Percentiles rank a stretch among this genome's conserved stretches.
phyloP scores from a whole-genome alignment of 2,329 filamentous ascomycete genomes.

The Pyricularia grisea region DNA sequence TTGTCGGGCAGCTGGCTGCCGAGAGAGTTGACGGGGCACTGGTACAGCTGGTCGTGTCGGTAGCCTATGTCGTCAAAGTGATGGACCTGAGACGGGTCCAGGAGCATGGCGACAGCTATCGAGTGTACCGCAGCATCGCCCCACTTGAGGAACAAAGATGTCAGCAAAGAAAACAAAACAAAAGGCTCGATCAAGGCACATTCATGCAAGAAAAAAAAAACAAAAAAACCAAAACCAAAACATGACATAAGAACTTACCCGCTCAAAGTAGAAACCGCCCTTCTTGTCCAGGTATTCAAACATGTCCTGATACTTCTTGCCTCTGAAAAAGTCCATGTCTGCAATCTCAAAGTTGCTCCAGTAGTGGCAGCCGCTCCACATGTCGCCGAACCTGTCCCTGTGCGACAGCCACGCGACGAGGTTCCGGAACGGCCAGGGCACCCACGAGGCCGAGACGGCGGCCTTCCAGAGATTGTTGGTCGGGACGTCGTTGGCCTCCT shows the following conservation, averaged over 20 bases:
- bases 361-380: slow-evolving; percentile 35
- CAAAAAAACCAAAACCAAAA: neutral
- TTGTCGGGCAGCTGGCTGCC: slow-evolving; percentile 24
- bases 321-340: slow-evolving; percentile 33
- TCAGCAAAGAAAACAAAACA: neutral
- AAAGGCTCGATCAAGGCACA: neutral
- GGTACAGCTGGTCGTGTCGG: slow-evolving; percentile 23
- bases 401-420: slow-evolving; percentile 25
- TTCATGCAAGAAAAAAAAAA: neutral
- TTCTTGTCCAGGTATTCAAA: slow-evolving; percentile 29
- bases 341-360: slow-evolving; percentile 40
- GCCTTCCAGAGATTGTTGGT: slow-evolving; percentile 29
- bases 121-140: slow-evolving; percentile 35
- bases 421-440: slow-evolving; percentile 30
- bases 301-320: slow-evolving; percentile 27
- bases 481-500: slow-evolving; percentile 23
- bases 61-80: slow-evolving; percentile 35
- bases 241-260: slow-evolving; percentile 18
- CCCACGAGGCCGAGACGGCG: slow-evolving; percentile 28
- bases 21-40: slow-evolving; percentile 25
- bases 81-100: slow-evolving; percentile 28
- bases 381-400: slow-evolving; percentile 27
- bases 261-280: slow-evolving; percentile 33
- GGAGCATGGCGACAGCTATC: slow-evolving; percentile 30
- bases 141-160: slow-evolving; percentile 19